These are phyloP conservation scores for Eucalyptus viminalis DNA, from an alignment of 345 rosid species.

Conservation along the genomic window DNA sequence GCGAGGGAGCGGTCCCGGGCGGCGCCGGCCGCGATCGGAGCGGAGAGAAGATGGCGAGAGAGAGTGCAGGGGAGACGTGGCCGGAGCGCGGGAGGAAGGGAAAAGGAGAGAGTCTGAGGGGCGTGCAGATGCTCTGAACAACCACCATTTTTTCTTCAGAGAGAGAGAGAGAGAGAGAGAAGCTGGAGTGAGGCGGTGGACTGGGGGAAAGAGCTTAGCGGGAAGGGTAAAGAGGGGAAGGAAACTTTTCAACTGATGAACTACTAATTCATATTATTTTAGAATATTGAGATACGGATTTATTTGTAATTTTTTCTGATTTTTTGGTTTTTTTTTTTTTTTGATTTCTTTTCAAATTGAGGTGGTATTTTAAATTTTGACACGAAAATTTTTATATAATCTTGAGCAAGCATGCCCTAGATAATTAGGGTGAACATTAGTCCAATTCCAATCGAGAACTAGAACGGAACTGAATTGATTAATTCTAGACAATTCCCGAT, in stretches of 20 bases:
- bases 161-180: background rate
- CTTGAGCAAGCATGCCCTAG: too few relatives aligned
- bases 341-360: too few relatives aligned
- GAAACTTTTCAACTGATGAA: background rate
- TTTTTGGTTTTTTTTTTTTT: too few relatives aligned
- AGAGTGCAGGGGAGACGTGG: background rate
- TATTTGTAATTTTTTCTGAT: too few relatives aligned
- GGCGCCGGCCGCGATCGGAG: background rate
- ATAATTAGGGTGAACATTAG: fast-evolving
- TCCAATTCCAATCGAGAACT: fast-evolving
- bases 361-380: too few relatives aligned
- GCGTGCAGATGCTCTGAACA: background rate
- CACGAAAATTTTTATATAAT: too few relatives aligned
- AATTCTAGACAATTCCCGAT: fast-evolving
- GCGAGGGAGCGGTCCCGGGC: slow-evolving; percentile 3
- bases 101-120: background rate
- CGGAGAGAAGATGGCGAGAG: background rate
- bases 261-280: too few relatives aligned
- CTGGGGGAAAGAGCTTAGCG: background rate
- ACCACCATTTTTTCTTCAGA: background rate
- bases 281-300: fast-evolving
- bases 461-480: fast-evolving
- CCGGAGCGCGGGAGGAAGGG: background rate
- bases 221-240: background rate
- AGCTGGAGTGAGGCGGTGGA: background rate